Conservation (phyloP, 176 grass and related monocot genomes). For the Eragrostis nindensis region DNA sequence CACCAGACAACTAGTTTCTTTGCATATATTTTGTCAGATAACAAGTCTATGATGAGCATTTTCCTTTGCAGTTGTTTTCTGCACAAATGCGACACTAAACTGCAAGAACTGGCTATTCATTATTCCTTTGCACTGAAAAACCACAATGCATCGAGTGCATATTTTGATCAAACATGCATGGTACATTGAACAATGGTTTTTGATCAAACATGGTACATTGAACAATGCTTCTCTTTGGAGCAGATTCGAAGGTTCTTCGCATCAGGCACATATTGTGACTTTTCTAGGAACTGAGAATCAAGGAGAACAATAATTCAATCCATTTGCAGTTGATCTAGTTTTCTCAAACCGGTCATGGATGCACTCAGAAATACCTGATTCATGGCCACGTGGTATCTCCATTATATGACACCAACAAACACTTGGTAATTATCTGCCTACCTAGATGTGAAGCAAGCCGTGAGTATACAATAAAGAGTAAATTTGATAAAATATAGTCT, state of each 20-base stretch:
- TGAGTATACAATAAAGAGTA: too few species aligned
- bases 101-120: too few species aligned
- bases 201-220: slow-evolving; percentile 3
- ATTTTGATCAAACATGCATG: not conserved
- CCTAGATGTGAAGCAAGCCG: too few species aligned
- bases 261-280: not conserved
- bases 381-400: slow-evolving; percentile 15
- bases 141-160: not conserved
- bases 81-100: not conserved
- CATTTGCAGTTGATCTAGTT: not conserved
- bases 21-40: not conserved
- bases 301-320: not conserved
- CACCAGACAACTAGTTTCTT: not conserved
- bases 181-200: slow-evolving; percentile 6
- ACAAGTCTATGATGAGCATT: too few species aligned
- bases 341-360: not conserved
- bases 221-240: not conserved
- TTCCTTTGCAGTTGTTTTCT: not conserved
- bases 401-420: slow-evolving; percentile 1
- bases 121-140: not conserved
- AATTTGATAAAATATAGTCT: too few species aligned
- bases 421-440: too few species aligned
- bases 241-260: not conserved
- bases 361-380: not conserved
- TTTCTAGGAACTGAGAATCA: not conserved